Evolutionary conservation across 2,329 filamentous ascomycete genomes (phyloP).

Genomic region (Myriosclerotinia scirpicola): DNA sequence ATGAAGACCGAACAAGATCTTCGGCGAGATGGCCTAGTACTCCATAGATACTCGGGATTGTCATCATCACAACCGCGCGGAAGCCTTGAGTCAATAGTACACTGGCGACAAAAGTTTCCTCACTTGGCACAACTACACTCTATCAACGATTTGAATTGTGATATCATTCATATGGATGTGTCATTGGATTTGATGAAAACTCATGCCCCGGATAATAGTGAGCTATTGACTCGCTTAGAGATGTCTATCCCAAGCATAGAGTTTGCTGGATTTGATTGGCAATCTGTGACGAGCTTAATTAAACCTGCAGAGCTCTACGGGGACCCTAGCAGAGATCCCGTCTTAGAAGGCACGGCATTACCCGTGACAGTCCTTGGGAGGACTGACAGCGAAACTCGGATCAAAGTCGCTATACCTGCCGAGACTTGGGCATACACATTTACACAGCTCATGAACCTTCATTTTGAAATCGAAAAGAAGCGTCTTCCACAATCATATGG

Average conservation of each 20-base stretch:
- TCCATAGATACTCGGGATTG: conserved; percentile 36
- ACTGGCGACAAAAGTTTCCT: conserved; percentile 60
- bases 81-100: conserved; percentile 53
- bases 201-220: conserved; percentile 58
- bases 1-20: conserved; percentile 32
- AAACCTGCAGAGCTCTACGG: conserved; percentile 51
- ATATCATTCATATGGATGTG: conserved; percentile 62
- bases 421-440: conserved; percentile 39
- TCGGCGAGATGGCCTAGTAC: conserved; percentile 28
- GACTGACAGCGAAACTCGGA: conserved; percentile 30
- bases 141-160: conserved; percentile 53
- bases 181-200: conserved; percentile 58
- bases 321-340: conserved; percentile 42
- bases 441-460: conserved; percentile 33
- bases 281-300: conserved; percentile 58
- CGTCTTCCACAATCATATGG: conserved; percentile 44
- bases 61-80: conserved; percentile 27
- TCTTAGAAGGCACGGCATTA: conserved; percentile 26
- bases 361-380: conserved; percentile 28
- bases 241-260: conserved; percentile 55
- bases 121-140: conserved; percentile 55
- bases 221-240: conserved; percentile 60
- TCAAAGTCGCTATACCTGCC: conserved; percentile 39
- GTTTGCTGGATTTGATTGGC: conserved; percentile 59
- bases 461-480: conserved; percentile 43